Base-by-base conservation (phyloP, 2,329 filamentous ascomycete genomes). In the Tolypocladium tundrense region DNA sequence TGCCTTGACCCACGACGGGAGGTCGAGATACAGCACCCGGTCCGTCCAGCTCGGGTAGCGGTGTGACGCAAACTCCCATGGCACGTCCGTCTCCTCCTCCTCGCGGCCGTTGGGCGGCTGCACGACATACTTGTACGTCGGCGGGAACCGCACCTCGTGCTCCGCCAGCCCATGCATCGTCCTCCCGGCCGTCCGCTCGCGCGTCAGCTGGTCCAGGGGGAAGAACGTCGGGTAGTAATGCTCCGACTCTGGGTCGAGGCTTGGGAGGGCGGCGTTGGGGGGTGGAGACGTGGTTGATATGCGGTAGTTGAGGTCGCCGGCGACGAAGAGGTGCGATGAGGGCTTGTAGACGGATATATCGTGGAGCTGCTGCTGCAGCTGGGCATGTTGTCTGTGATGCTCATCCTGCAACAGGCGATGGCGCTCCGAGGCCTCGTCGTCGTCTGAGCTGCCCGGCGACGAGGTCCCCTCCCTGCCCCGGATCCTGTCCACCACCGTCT, bases 31-130 rank as follows among this genome's bases (percentile, higher is more conserved):
- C 24, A 97, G 76, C 24, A 97, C 87, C 4, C 94, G 85, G 72
- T 97, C 94, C 66, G 91, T 96, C 94, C 93, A 97, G 67, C 87
- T 87, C 1, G 94, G 92, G 80, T 90, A 95, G 52, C 94, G 86
- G 69, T 95, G 89, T 58, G 79, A 77, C 9, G 91, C 89, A 82
- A 91, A 97, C 39, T 77, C 74, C 86, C 88, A 93, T 13, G 77
- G 73, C 4, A 80, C 72, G 3, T 74, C 68, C 41, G 74, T 69
- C 48, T 73, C 68, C 35, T 70, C 66, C 51, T 69, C 64, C 24
- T 68, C 67, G 2, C 62, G 64, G 1, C 64, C 65, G 7, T 62
- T 66, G n/a, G 65, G 66, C 53, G 55, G 70, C 61, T 60, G 63
- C 40, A 80, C 71, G 40, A 80, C 79, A 70, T 94, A 95, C 72